Conservation (phyloP, 371 early-diverging fungal genomes). For the Lichtheimia ornata region DNA sequence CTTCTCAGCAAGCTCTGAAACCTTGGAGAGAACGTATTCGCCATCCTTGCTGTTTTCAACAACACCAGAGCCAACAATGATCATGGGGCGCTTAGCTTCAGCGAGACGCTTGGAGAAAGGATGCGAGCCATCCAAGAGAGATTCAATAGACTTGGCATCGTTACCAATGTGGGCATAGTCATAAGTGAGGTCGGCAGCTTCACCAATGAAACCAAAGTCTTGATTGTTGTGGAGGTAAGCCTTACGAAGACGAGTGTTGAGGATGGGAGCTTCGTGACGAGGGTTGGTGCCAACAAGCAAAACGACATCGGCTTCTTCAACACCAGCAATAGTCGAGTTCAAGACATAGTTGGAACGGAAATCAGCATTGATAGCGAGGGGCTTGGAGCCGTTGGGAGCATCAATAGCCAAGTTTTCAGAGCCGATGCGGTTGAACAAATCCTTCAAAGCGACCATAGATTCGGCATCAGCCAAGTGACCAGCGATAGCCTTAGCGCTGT, state of each 20-base stretch:
- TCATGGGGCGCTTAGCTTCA: constrained; percentile 88
- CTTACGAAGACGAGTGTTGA: constrained; percentile 95
- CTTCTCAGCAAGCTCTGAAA: constrained; percentile 70
- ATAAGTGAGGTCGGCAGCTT: constrained; percentile 80
- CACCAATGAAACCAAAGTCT: constrained; percentile 85
- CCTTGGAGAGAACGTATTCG: constrained; percentile 67
- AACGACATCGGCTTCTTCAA: constrained; percentile 91
- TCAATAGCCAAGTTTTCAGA: constrained; percentile 87
- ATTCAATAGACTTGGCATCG: constrained; percentile 69
- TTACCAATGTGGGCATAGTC: constrained; percentile 87
- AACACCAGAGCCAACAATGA: constrained; percentile 86
- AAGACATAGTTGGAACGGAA: constrained; percentile 90
- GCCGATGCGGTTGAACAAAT: constrained; percentile 85
- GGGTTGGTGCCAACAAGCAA: constrained; percentile 95
- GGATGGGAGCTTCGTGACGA: constrained; percentile 93
- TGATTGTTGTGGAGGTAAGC: constrained; percentile 83
- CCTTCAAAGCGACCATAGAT: constrained; percentile 85
- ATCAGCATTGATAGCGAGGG: constrained; percentile 69
- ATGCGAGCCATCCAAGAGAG: constrained; percentile 70
- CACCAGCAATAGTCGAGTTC: constrained; percentile 83
- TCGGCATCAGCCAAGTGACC: constrained; percentile 93
- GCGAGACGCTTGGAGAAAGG: constrained; percentile 77
- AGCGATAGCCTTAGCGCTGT: constrained; percentile 83
- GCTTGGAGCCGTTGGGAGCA: constrained; percentile 57
- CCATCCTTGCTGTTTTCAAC: constrained; percentile 75